Evolutionary conservation across 805 yeast genomes (phyloP), one percentile per base, ranked within the genome.

Genomic region (Saturnispora gosingensis): DNA sequence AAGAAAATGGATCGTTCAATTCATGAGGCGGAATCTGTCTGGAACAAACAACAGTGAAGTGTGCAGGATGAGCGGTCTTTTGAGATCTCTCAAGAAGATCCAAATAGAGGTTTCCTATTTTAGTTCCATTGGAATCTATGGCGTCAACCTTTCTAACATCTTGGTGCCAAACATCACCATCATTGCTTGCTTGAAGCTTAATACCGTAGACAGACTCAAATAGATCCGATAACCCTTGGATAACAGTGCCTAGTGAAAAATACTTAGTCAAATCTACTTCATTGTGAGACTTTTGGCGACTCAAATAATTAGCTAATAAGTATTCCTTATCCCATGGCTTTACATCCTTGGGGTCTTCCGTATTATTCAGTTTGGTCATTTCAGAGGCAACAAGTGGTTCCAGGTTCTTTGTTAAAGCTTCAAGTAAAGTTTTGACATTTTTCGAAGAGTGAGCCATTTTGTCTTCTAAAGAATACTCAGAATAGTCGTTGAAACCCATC

Each of bases 261-360:
- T 83, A 87, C 2, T 81, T 73, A 28, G 82, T 74, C n/a, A 88
- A 77, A 52, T 76, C 78, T 42, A 72, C 64, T 45, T 66, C 67
- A 13, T 53, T 48, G 24, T 69, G 61, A 20, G 72, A 66, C 57
- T 71, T 61, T 52, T 67, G 67, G 16, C 64, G 60, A 35, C 71
- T 58, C 48, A 63, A 49, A 46, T 61, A 59, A 16, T 58, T 38
- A 0, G 68, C 57, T 2, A 65, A 56, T 25, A 77, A 56, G 53
- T 77, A 90, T 56, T 89, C 96, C 54, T 96, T 76, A 66, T 93
- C 98, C 98, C 98, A 93, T 1, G 97, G 97, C 54, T 80, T 77
- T 32, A 89, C 73, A 11, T 66, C 64, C 8, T 67, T 67, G 9
- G 54, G 36, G 10, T 49, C 43, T 4, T 77, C 63, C 2, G 80